Base-by-base conservation (phyloP, 495 filamentous ascomycete species). In the Lasiosphaeria hispida region DNA sequence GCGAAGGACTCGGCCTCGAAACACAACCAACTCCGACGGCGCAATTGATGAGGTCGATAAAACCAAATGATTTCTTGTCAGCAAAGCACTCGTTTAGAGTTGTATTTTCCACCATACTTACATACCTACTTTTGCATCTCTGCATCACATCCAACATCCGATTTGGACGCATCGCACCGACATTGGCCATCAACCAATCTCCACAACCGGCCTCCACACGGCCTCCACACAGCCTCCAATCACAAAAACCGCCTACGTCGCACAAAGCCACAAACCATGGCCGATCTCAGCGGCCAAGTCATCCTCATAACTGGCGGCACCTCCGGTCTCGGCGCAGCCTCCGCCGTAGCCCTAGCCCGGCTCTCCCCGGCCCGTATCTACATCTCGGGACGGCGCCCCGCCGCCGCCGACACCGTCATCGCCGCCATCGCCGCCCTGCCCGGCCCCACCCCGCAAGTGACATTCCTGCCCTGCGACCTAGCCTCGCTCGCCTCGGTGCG, bases 301-400 rank as follows among this genome's bases (percentile, higher is more conserved):
- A 77, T 88, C 43, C 66, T 88, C 15, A 73, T 89, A 18, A 89
- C 85, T 17, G 85, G 52, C 4, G 86, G 85, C 38, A 90, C 85
- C 60, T 72, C 78, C 48, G 89, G 89, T 4, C 74, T 91, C 4
- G 87, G 87, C 56, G 45, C 45, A 9, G 59, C 53, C 8, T 83
- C 86, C 10, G 73, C 88, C 50, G 67, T 80, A 45, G 80, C 83
- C 19, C 79, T 90, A 7, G 82, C 84, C 15, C 75, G 77, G 51
- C 87, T 87, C 63, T 17, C 17, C 15, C 57, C 57, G 14, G 52
- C 59, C 8, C 77, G 81, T 7, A 84, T 91, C 57, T 89, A 82
- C 72, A 76, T 91, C 49, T 81, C 80, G 55, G 59, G 53, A 40
- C 68, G 67, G 39, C 70, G 64, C 40, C 23, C 53, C 7, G 34